Evolutionary conservation across 352 stramenopile genomes (phyloP).

Genomic region (Globisporangium canariense): DNA sequence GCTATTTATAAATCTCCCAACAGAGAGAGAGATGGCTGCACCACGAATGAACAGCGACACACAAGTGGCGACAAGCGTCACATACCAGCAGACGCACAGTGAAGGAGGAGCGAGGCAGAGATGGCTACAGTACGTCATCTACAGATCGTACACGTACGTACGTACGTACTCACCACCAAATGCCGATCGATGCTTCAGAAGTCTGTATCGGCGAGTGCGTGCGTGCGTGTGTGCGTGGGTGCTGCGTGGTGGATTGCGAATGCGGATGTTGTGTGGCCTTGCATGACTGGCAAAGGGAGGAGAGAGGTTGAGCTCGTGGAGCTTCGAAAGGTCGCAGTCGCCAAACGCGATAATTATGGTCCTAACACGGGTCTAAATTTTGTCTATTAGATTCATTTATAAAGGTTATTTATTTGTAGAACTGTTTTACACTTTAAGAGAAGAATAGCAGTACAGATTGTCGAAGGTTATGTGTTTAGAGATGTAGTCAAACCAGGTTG

Average conservation of each 20-base stretch:
- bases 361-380: not conserved
- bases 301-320: not conserved
- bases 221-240: not conserved
- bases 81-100: not conserved
- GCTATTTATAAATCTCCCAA: not conserved
- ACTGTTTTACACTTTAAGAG: no score
- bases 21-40: not conserved
- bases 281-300: conserved; percentile 1
- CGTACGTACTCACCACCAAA: no score
- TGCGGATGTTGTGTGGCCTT: not conserved
- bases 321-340: conserved; percentile 8
- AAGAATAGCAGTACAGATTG: not conserved
- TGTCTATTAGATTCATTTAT: not conserved
- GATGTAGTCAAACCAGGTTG: not conserved
- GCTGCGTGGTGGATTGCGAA: not conserved
- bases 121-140: not conserved
- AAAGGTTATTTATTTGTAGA: not conserved
- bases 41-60: not conserved
- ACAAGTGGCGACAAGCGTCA: not conserved
- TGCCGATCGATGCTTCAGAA: not conserved
- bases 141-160: not conserved
- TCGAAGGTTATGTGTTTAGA: not conserved
- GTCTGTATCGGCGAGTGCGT: not conserved
- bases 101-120: not conserved
- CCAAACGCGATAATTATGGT: not conserved